A percentile compares a stretch with the other conserved stretches of the same genome.
phyloP scores from a whole-genome alignment of 2,329 filamentous ascomycete species.

The Claviceps sp. region DNA sequence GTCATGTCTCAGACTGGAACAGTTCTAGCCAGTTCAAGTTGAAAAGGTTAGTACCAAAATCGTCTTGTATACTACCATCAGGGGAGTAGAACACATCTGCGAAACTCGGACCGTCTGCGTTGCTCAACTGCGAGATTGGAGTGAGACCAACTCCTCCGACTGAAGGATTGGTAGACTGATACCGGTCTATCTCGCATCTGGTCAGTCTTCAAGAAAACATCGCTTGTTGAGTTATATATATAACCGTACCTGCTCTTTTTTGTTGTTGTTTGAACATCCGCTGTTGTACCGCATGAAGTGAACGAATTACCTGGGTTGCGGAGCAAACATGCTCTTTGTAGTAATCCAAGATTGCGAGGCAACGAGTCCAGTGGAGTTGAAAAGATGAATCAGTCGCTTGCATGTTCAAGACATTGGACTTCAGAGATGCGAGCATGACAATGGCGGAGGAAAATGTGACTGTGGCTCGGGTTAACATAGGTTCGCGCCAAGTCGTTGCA shows the following conservation, averaged over 20 bases:
- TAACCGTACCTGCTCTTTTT: not conserved
- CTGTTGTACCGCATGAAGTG: not conserved
- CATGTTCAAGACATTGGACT: not conserved
- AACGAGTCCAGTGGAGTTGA: slow-evolving; percentile 1
- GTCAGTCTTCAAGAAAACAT: not conserved
- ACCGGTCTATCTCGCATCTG: not conserved
- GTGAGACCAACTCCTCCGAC: not conserved
- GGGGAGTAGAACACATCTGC: not conserved
- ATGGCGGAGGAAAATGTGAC: slow-evolving; percentile 2
- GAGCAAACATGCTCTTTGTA: not conserved
- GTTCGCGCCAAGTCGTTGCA: not conserved
- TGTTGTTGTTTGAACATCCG: slow-evolving; percentile 1
- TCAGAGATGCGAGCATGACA: not conserved
- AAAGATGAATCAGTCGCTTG: not conserved
- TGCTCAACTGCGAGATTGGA: not conserved
- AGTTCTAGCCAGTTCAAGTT: slow-evolving; percentile 1
- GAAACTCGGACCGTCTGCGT: not conserved
- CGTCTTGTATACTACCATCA: not conserved
- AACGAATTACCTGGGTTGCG: not conserved
- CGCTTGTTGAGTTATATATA: too few relatives aligned
- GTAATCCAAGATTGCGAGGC: not conserved
- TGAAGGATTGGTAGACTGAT: not conserved
- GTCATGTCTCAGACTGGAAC: not conserved
- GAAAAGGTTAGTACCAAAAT: not conserved
- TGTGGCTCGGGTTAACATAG: not conserved